phyloP scores from a whole-genome alignment of 2,329 filamentous ascomycete species.

The Botrytis galanthina region DNA sequence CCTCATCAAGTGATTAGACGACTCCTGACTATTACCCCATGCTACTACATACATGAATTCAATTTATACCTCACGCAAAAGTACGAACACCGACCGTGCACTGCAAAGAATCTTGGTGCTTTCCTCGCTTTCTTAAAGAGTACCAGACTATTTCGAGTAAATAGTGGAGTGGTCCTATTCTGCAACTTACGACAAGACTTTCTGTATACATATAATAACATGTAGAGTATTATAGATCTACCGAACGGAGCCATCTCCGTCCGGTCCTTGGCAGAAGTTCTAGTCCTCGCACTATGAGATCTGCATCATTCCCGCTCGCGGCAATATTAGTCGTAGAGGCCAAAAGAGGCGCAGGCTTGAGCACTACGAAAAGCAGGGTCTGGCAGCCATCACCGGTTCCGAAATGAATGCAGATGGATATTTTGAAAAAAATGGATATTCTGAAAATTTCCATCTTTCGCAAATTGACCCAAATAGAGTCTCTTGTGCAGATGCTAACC shows the following conservation, averaged over 20 bases:
- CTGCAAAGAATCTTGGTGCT: constrained; percentile 4
- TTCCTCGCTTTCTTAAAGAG: background rate
- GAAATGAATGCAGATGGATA: background rate
- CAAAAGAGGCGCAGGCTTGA: background rate
- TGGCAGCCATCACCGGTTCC: background rate
- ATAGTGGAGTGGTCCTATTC: constrained; percentile 5
- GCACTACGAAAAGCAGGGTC: constrained; percentile 2
- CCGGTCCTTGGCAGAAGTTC: constrained; percentile 6
- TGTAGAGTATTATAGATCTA: constrained; percentile 1
- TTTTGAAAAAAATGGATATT: background rate
- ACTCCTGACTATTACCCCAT: background rate
- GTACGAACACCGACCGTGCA: constrained; percentile 10
- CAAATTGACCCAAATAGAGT: constrained; percentile 1
- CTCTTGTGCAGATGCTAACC: constrained; percentile 2
- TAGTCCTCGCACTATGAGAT: constrained; percentile 15
- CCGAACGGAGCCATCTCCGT: background rate
- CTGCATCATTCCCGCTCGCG: constrained; percentile 10
- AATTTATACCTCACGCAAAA: constrained; percentile 7
- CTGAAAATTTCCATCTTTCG: background rate
- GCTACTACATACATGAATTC: background rate
- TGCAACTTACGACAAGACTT: constrained; percentile 4
- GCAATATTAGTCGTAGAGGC: background rate
- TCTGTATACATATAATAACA: background rate
- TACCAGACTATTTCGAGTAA: background rate
- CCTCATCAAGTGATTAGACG: background rate